A percentile compares a stretch with the other conserved stretches of the same genome.
Evolutionary conservation across 2,329 filamentous ascomycete species (phyloP).

Genomic region (Ophiognomonia clavigignenti-juglandacearum): DNA sequence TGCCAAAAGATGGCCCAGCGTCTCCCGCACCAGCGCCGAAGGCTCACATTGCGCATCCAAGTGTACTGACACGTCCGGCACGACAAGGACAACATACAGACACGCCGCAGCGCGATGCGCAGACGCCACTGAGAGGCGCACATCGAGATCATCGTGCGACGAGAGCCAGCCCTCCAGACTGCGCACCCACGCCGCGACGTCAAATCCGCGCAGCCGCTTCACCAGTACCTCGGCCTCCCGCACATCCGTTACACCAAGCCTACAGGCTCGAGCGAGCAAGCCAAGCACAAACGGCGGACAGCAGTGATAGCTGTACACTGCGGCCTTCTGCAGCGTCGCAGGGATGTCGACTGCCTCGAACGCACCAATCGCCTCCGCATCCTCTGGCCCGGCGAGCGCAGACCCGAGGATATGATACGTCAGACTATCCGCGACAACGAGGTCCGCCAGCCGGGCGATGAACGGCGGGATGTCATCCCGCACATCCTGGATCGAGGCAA

Average conservation of each 20-base stretch:
- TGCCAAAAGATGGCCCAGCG: conserved; percentile 40
- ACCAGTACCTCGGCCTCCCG: conserved; percentile 30
- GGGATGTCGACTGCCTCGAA: conserved; percentile 33
- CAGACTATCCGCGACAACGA: conserved; percentile 45
- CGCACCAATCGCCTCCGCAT: conserved; percentile 20
- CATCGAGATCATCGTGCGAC: conserved; percentile 29
- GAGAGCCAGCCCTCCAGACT: conserved; percentile 30
- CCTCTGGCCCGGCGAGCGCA: conserved; percentile 29
- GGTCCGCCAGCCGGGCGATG: conserved; percentile 35
- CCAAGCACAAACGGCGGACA: conserved; percentile 39
- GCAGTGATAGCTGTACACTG: conserved; percentile 42
- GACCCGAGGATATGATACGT: conserved; percentile 44
- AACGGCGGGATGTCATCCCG: conserved; percentile 9
- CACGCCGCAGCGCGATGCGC: conserved; percentile 40
- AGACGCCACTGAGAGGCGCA: conserved; percentile 35
- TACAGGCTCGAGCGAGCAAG: conserved; percentile 37
- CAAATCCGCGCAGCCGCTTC: conserved; percentile 32
- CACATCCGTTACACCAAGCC: conserved; percentile 27
- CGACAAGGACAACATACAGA: conserved; percentile 40
- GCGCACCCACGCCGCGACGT: conserved; percentile 36
- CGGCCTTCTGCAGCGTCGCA: conserved; percentile 32
- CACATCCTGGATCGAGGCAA: conserved; percentile 31
- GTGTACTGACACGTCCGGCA: conserved; percentile 16
- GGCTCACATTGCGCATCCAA: not conserved
- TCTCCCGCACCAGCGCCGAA: conserved; percentile 36